Evolutionary conservation across 1,284 basidiomycete species (phyloP), one percentile per base, ranked within the genome.

Genomic region (Ustilago cynodontis): DNA sequence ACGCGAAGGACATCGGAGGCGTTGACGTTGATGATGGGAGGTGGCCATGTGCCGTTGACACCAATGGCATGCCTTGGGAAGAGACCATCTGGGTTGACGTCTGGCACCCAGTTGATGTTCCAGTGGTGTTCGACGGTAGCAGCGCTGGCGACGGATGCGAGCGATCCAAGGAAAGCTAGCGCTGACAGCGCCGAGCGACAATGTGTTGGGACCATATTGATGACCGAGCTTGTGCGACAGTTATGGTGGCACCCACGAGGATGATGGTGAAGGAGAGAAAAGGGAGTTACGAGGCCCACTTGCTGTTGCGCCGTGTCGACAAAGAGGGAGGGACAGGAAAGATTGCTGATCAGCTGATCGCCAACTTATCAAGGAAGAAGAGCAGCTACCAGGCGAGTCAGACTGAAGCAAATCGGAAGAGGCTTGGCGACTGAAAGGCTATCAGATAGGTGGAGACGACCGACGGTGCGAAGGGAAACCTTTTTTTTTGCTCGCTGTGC

Each of bases 61-160:
- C 79, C 77, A 62, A 82, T 81, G 56, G 83, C 79, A 41, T 70
- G 52, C 1, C 79, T 59, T 0, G 79, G 64, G n/a, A 64, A 60
- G 41, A 84, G 68, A n/a, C 83, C 83, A 50, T 83, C 82, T 2
- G 81, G 82, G 56, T 85, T 83, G 41, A 77, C 52, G 28, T 81
- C 58, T 28, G 72, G 59, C 8, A 84, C 73, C 75, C 78, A 87
- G 79, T 90, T 91, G 83, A 94, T 88, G 81, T 93, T 91, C 93
- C 93, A 94, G 76, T 85, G 72, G 52, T 77, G 74, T 39, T 80
- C 70, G 41, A 84, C 78, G 31, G 74, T 67, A 22, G 78, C 82
- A 18, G 82, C 81, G 26, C 24, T 59, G 5, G 71, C 76, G 22
- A 49, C 8, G 14, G 62, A 49, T 33, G 66, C 39, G 31, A 76